phyloP scores from a whole-genome alignment of 129 eudicot species.

The Centrapalus pauciflorus region DNA sequence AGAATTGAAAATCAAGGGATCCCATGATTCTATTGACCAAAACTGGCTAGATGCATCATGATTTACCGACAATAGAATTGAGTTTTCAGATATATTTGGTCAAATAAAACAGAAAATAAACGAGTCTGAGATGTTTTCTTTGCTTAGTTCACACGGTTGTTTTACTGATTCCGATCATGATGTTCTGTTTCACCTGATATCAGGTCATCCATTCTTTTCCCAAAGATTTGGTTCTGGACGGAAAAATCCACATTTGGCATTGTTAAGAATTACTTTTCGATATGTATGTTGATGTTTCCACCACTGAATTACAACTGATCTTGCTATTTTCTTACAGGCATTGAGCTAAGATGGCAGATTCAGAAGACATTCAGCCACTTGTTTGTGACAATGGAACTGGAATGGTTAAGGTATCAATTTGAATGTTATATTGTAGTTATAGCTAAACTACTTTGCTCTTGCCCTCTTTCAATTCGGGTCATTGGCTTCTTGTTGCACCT shows the following conservation, averaged over 20 bases:
- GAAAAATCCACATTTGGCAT: background rate
- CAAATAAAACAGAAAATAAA: no score
- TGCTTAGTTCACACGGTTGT: no score
- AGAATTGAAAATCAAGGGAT: no score
- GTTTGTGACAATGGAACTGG: constrained; percentile 72
- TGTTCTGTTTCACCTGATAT: no score
- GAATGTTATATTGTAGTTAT: background rate
- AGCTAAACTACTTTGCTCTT: background rate
- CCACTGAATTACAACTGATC: background rate
- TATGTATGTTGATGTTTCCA: background rate
- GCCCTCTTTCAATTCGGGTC: background rate
- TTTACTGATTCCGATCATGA: no score
- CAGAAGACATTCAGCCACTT: constrained; percentile 55
- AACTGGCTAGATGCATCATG: no score
- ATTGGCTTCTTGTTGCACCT: background rate
- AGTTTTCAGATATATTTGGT: no score
- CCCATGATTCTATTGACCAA: no score
- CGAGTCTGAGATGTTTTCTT: no score
- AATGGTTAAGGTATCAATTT: constrained; percentile 49
- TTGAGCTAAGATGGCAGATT: constrained; percentile 42
- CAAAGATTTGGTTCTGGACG: constrained; percentile 3
- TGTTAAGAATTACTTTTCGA: background rate
- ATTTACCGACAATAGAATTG: no score
- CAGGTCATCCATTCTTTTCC: no score
- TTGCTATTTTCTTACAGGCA: constrained; percentile 1